Evolutionary conservation across 768 basidiomycete species (phyloP).

Genomic region (Pisolithus marmoratus): DNA sequence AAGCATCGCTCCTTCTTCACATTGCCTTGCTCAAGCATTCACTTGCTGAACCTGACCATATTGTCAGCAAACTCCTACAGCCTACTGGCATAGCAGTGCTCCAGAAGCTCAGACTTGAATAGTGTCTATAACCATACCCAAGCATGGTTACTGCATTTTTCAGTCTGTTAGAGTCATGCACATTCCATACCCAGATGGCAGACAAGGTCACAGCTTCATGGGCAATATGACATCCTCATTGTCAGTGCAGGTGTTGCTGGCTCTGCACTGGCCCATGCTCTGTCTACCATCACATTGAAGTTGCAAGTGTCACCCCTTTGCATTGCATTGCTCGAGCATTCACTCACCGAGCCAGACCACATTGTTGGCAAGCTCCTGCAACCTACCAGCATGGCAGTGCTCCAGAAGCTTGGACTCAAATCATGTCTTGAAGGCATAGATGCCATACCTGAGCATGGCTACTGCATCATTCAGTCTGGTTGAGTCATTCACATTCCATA

Average conservation of each 20-base stretch:
- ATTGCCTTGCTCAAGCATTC: slow-evolving; percentile 89
- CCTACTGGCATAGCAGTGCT: slow-evolving; percentile 84
- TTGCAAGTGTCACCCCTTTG: slow-evolving; percentile 47
- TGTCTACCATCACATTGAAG: slow-evolving; percentile 35
- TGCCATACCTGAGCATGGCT: slow-evolving; percentile 77
- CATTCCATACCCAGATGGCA: slow-evolving; percentile 76
- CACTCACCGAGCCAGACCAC: slow-evolving; percentile 86
- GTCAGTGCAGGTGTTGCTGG: too few species aligned
- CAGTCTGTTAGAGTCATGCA: slow-evolving; percentile 58
- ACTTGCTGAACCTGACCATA: slow-evolving; percentile 87
- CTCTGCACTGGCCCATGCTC: too few species aligned
- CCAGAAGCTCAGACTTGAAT: slow-evolving; percentile 67
- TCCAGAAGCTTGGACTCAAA: slow-evolving; percentile 71
- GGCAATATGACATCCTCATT: too few species aligned
- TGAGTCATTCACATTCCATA: slow-evolving; percentile 86
- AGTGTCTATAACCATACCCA: slow-evolving; percentile 70
- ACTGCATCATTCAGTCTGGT: slow-evolving; percentile 64
- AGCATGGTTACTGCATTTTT: slow-evolving; percentile 82
- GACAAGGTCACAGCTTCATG: slow-evolving; percentile 79
- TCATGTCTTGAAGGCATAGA: slow-evolving; percentile 68
- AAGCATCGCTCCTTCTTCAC: slow-evolving; percentile 56
- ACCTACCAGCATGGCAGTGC: slow-evolving; percentile 78
- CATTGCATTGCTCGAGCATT: slow-evolving; percentile 85
- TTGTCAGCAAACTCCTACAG: too few species aligned
- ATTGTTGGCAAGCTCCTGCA: too few species aligned